A percentile compares a stretch with the other conserved stretches of the same genome.
phyloP scores from a whole-genome alignment of 2,329 filamentous ascomycete genomes.

The Tolypocladium capitatum region DNA sequence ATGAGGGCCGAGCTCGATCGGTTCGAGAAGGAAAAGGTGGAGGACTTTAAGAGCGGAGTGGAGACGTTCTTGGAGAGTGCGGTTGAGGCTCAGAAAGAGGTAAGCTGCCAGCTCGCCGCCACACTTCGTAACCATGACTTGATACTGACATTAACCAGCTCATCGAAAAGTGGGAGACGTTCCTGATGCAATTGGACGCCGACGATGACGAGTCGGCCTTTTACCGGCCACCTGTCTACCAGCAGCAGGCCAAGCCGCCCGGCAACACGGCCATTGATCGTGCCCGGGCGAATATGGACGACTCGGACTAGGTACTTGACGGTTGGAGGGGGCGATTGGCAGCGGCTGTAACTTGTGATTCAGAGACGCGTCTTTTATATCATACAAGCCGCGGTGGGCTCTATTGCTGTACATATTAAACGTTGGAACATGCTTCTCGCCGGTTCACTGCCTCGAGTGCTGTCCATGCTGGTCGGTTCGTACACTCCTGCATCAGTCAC shows the following conservation, averaged over 20 bases:
- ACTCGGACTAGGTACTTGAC: conserved; percentile 36
- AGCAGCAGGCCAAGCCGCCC: conserved; percentile 31
- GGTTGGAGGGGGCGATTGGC: not conserved
- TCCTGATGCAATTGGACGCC: conserved; percentile 87
- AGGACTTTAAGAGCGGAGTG: conserved; percentile 96
- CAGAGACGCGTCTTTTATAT: conserved; percentile 18
- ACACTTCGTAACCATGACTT: conserved; percentile 3
- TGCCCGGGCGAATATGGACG: conserved; percentile 44
- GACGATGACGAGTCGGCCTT: conserved; percentile 71
- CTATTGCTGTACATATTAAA: conserved; percentile 21
- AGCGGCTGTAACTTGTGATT: conserved; percentile 3
- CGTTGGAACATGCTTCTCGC: conserved; percentile 9
- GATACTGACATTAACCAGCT: conserved; percentile 26
- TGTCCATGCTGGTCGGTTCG: conserved; percentile 1
- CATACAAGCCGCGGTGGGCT: conserved; percentile 20
- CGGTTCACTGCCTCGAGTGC: conserved; percentile 1
- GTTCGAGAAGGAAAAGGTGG: conserved; percentile 94
- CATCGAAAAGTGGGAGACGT: conserved; percentile 95
- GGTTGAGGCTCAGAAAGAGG: conserved; percentile 97
- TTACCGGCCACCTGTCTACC: conserved; percentile 49
- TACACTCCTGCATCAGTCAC: not conserved
- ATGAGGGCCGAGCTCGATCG: conserved; percentile 86
- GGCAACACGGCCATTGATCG: conserved; percentile 48
- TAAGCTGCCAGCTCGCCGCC: conserved; percentile 25
- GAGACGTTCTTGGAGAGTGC: conserved; percentile 96